phyloP scores from a whole-genome alignment of 2,329 filamentous ascomycete genomes.

The Trichoderma sp. region DNA sequence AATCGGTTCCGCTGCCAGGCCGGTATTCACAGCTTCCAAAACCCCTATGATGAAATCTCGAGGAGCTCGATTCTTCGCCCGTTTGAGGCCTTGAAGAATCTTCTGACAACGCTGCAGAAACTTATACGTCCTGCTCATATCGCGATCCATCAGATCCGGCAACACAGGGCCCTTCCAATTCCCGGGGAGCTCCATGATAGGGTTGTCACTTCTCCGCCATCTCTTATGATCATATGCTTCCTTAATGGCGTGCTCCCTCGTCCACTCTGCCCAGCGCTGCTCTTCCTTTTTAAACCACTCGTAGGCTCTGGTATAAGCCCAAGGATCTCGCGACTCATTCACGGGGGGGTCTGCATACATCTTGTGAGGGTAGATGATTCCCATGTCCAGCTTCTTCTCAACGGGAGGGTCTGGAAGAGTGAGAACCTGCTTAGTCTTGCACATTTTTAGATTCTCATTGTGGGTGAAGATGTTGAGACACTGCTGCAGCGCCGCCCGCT shows the following conservation, averaged over 20 bases:
- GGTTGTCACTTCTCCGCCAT: conserved; percentile 11
- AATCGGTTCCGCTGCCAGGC: conserved; percentile 6
- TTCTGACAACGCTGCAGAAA: conserved; percentile 21
- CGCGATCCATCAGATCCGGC: conserved; percentile 25
- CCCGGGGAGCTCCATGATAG: conserved; percentile 27
- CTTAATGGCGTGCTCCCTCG: conserved; percentile 22
- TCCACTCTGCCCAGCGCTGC: conserved; percentile 25
- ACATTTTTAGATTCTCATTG: conserved; percentile 37
- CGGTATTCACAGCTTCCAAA: conserved; percentile 15
- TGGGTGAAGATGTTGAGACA: conserved; percentile 40
- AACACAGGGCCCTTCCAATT: conserved; percentile 28
- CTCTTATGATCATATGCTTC: conserved; percentile 21
- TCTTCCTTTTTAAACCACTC: conserved; percentile 26
- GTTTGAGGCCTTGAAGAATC: conserved; percentile 22
- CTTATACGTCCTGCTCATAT: conserved; percentile 26
- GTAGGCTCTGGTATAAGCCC: conserved; percentile 29
- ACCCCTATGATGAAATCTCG: conserved; percentile 24
- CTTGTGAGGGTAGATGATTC: conserved; percentile 26
- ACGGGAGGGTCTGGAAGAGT: conserved; percentile 33
- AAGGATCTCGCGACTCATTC: conserved; percentile 29
- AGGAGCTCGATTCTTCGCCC: conserved; percentile 22
- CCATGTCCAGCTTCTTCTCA: conserved; percentile 21
- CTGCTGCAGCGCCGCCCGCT: conserved; percentile 47
- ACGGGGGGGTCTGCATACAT: conserved; percentile 25
- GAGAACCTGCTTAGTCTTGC: conserved; percentile 38